These are phyloP conservation scores for Tolypocladium amazonense DNA, from an alignment of 2,329 filamentous ascomycete species.

Conservation along the genomic window DNA sequence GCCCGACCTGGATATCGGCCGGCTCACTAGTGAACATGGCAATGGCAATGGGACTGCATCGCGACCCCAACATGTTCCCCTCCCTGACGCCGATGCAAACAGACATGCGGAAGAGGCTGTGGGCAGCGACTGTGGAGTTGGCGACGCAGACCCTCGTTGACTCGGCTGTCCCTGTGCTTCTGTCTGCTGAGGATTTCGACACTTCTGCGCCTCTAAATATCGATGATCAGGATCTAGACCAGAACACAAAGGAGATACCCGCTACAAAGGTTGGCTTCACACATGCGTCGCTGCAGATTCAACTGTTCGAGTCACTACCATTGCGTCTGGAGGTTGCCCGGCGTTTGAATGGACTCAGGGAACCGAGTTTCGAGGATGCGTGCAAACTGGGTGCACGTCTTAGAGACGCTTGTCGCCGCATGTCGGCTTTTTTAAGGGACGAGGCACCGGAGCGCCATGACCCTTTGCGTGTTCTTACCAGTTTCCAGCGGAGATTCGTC, in stretches of 20 bases:
- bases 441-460: not conserved
- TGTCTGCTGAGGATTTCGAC: not conserved
- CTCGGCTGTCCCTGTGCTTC: not conserved
- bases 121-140: not conserved
- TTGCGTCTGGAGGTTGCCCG: not conserved
- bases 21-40: not conserved
- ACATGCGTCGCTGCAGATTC: not conserved
- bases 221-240: not conserved
- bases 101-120: not conserved
- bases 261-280: not conserved
- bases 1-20: not conserved
- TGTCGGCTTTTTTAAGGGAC: not conserved
- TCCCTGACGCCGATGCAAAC: not conserved
- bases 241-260: not conserved
- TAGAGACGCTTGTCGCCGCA: not conserved
- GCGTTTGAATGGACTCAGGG: not conserved
- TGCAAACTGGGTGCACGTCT: not conserved
- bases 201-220: not conserved
- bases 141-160: not conserved
- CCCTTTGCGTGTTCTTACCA: not conserved
- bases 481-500: not conserved
- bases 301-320: not conserved
- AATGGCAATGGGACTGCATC: not conserved
- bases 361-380: not conserved
- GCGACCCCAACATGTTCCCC: not conserved